A percentile compares a stretch with the other conserved stretches of the same genome.
Evolutionary conservation across 179 eudicot species (phyloP).

Genomic region (Patellifolia procumbens): DNA sequence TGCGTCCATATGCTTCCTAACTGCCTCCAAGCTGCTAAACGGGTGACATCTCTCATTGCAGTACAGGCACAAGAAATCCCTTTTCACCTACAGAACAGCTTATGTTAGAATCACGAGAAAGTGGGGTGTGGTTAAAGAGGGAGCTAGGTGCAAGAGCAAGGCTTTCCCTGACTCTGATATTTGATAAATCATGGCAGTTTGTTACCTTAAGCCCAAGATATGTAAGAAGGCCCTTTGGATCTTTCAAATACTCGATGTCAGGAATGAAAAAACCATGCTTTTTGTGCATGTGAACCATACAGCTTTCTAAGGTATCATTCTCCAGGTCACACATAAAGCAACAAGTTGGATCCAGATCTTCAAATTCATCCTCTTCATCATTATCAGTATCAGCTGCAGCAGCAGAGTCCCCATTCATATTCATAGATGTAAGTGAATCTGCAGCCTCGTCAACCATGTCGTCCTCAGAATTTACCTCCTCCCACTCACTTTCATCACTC

Average conservation of each 20-base stretch:
- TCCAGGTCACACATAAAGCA: constrained; percentile 91
- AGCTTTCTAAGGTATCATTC: constrained; percentile 66
- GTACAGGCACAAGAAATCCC: constrained; percentile 85
- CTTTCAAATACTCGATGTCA: constrained; percentile 88
- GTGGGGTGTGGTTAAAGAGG: background rate
- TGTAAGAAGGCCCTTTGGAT: constrained; percentile 86
- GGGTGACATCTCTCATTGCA: constrained; percentile 93
- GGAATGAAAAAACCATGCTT: constrained; percentile 94
- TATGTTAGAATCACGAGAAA: background rate
- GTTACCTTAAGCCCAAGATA: constrained; percentile 88
- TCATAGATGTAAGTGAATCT: constrained; percentile 50
- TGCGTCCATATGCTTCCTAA: constrained; percentile 96
- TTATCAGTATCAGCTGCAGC: constrained; percentile 41
- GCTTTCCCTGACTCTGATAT: background rate
- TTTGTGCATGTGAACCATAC: constrained; percentile 97
- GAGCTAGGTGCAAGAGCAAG: background rate
- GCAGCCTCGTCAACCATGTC: constrained; percentile 51
- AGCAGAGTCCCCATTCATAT: constrained; percentile 39
- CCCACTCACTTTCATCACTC: constrained; percentile 93
- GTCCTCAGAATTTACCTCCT: constrained; percentile 73
- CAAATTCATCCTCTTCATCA: constrained; percentile 45
- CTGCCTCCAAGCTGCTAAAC: constrained; percentile 95
- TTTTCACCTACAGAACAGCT: constrained; percentile 54
- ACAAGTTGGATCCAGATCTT: constrained; percentile 67
- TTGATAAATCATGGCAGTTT: background rate